These are phyloP conservation scores for Trichoderma gracile DNA, from an alignment of 2,329 filamentous ascomycete genomes.

Conservation along the genomic window DNA sequence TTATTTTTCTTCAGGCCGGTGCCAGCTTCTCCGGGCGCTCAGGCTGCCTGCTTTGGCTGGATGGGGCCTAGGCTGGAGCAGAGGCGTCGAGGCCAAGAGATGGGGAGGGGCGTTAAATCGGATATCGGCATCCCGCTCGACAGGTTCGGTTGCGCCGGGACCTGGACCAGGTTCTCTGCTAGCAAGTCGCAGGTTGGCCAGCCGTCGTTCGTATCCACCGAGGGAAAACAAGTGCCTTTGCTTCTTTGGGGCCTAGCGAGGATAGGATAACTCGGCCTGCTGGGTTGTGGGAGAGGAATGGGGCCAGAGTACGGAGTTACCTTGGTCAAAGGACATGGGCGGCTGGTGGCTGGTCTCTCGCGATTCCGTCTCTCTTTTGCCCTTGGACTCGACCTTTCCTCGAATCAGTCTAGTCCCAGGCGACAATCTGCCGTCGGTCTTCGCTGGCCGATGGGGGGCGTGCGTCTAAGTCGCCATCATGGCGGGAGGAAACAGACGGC, in stretches of 20 bases:
- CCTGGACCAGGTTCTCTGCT: slow-evolving; percentile 9
- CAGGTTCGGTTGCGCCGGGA: slow-evolving; percentile 25
- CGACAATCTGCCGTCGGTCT: slow-evolving; percentile 25
- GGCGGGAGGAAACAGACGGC: neutral
- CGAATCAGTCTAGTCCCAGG: slow-evolving; percentile 12
- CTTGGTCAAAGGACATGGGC: too few relatives aligned
- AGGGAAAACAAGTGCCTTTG: slow-evolving; percentile 3
- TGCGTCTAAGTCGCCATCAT: neutral
- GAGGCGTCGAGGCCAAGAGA: slow-evolving; percentile 2
- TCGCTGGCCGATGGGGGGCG: slow-evolving; percentile 24
- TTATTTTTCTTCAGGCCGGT: neutral
- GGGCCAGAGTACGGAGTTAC: too few relatives aligned
- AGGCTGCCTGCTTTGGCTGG: slow-evolving; percentile 12
- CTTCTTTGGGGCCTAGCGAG: slow-evolving; percentile 14
- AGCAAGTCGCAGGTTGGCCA: too few relatives aligned
- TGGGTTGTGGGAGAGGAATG: too few relatives aligned
- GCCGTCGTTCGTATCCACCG: slow-evolving; percentile 8
- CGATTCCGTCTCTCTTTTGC: neutral
- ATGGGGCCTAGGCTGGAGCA: neutral
- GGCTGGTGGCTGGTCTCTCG: too few relatives aligned
- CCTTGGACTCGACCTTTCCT: neutral
- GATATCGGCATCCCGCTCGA: slow-evolving; percentile 24
- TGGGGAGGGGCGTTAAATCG: slow-evolving; percentile 22
- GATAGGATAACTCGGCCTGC: slow-evolving; percentile 18
- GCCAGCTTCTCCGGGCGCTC: slow-evolving; percentile 21